Percentiles rank a stretch among this genome's conserved stretches.
Conservation (phyloP, 2,329 filamentous ascomycete species). For the Chaetothyriales sp. region DNA sequence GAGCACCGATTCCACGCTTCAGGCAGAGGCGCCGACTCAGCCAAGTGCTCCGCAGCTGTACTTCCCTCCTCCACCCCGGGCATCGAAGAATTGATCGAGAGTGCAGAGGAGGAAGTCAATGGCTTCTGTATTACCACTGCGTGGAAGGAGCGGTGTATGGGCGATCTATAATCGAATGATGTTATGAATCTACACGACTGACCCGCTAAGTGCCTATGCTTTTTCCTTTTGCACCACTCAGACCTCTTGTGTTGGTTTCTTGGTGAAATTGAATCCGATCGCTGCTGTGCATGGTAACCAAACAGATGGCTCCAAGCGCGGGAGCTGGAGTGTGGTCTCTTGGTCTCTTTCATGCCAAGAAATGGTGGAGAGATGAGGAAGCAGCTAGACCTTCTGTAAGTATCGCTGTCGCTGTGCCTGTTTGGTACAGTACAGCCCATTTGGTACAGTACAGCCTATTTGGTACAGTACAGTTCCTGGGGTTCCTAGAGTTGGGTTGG, state of each 20-base stretch:
- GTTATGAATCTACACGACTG: slow-evolving; percentile 18
- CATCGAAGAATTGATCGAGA: slow-evolving; percentile 8
- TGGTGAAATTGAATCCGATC: not conserved
- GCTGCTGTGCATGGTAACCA: not conserved
- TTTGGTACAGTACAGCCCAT: no score
- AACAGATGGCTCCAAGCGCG: not conserved
- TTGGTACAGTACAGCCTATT: no score
- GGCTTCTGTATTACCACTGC: not conserved
- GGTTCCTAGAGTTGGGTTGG: no score
- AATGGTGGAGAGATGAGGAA: no score
- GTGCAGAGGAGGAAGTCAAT: not conserved
- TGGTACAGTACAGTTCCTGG: no score
- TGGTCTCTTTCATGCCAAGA: no score
- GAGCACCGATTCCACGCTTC: not conserved
- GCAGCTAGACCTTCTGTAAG: no score
- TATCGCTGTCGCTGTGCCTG: no score
- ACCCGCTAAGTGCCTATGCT: slow-evolving; percentile 23
- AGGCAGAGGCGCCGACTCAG: not conserved
- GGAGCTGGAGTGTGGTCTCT: no score
- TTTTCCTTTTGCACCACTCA: not conserved
- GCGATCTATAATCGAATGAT: not conserved
- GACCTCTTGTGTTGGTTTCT: not conserved
- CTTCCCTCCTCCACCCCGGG: slow-evolving; percentile 13
- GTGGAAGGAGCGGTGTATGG: not conserved
- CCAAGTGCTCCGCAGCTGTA: slow-evolving; percentile 7